These are phyloP conservation scores for Penicillium egyptiacum DNA, from an alignment of 495 filamentous ascomycete genomes.

Conservation along the genomic window DNA sequence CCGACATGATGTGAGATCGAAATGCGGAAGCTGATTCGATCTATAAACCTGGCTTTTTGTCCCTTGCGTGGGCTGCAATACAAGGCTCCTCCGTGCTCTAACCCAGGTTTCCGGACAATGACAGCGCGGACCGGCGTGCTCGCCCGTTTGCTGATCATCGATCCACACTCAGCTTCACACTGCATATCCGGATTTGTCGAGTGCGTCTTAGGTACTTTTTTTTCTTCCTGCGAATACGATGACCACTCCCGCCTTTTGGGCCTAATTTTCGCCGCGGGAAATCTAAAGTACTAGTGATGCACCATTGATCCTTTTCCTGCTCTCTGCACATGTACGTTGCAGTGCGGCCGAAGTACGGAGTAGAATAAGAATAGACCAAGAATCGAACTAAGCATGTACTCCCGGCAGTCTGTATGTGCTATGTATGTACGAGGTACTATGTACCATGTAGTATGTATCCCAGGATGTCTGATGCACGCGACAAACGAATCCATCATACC, in stretches of 20 bases:
- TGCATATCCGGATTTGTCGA: slow-evolving; percentile 11
- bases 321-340: slow-evolving; percentile 8
- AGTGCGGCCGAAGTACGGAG: background rate
- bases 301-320: slow-evolving; percentile 24
- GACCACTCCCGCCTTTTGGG: slow-evolving; percentile 6
- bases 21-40: slow-evolving; percentile 15
- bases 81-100: slow-evolving; percentile 7
- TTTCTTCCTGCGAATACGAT: background rate
- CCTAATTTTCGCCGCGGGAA: background rate
- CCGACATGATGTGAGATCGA: slow-evolving; percentile 14
- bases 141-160: slow-evolving; percentile 29
- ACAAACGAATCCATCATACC: background rate
- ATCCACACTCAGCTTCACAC: slow-evolving; percentile 6
- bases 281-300: slow-evolving; percentile 9
- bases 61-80: slow-evolving; percentile 22
- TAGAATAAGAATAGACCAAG: slow-evolving; percentile 1
- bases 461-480: background rate
- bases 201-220: background rate
- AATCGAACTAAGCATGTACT: background rate
- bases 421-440: background rate
- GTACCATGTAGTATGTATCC: background rate
- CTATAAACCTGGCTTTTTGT: slow-evolving; percentile 7
- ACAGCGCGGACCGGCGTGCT: slow-evolving; percentile 24
- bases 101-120: slow-evolving; percentile 5
- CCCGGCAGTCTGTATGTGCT: background rate